Evolutionary conservation across 371 early-diverging fungal species (phyloP).

Genomic region (Rhizopus stolonifer): DNA sequence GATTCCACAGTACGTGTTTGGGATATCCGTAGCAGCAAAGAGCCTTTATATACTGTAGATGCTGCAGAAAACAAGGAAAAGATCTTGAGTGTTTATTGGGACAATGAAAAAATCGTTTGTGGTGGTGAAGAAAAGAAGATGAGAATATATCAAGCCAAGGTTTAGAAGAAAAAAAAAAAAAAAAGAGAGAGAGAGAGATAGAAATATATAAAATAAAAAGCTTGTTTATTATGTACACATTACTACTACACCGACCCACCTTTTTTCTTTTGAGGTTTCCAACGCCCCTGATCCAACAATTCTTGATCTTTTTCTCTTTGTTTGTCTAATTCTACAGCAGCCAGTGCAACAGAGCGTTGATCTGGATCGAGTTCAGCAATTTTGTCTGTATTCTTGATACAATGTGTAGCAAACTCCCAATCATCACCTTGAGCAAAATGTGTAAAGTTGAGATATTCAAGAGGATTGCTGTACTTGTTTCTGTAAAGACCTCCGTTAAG

Average conservation of each 20-base stretch:
- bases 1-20: constrained; percentile 89
- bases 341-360: constrained; percentile 13
- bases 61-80: constrained; percentile 58
- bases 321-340: constrained; percentile 18
- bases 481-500: constrained; percentile 49
- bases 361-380: constrained; percentile 11
- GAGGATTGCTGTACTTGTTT: constrained; percentile 35
- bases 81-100: constrained; percentile 82
- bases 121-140: constrained; percentile 88
- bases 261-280: constrained; percentile 21
- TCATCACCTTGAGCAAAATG: constrained; percentile 26
- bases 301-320: constrained; percentile 14
- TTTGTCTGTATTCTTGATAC: constrained; percentile 26
- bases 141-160: constrained; percentile 64
- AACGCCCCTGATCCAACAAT: constrained; percentile 15
- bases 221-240: neutral
- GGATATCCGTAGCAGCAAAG: constrained; percentile 85
- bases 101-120: constrained; percentile 63
- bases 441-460: constrained; percentile 34
- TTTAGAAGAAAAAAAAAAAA: constrained; percentile 6
- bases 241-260: no score
- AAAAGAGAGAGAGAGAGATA: neutral
- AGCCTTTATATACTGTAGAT: constrained; percentile 69
- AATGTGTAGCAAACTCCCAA: constrained; percentile 29
- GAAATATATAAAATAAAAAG: no score